Percentiles rank a stretch among this genome's conserved stretches.
Conservation (phyloP, 371 early-diverging fungal genomes). For the Mucor saturninus region DNA sequence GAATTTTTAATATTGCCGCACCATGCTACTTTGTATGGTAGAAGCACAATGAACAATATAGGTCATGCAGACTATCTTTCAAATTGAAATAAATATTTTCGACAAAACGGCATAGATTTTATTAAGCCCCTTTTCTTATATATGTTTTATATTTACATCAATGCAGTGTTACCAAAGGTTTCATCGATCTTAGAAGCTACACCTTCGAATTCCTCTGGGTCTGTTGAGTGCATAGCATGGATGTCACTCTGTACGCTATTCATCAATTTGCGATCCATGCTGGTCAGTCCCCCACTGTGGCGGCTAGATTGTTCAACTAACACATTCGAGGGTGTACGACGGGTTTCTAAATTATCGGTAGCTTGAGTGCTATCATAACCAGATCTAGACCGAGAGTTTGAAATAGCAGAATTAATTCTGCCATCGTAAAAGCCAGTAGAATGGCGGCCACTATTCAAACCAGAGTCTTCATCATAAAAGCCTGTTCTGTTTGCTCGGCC, state of each 20-base stretch:
- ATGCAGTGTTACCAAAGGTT: slow-evolving; percentile 29
- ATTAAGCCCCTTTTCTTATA: neutral
- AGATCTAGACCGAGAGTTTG: no score
- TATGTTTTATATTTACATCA: slow-evolving; percentile 5
- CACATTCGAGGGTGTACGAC: neutral
- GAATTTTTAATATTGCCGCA: no score
- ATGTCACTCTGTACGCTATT: slow-evolving; percentile 22
- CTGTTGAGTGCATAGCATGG: slow-evolving; percentile 24
- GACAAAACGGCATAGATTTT: neutral
- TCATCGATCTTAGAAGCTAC: slow-evolving; percentile 30
- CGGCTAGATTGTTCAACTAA: neutral
- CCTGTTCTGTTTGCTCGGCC: neutral
- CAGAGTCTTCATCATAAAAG: neutral
- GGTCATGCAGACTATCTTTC: no score
- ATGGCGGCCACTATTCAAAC: neutral
- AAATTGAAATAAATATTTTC: neutral
- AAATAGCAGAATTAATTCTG: no score
- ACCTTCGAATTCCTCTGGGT: slow-evolving; percentile 21
- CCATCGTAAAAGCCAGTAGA: no score
- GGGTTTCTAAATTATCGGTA: no score
- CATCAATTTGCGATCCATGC: slow-evolving; percentile 15
- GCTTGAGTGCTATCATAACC: neutral
- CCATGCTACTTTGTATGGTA: no score
- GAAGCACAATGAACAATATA: no score
- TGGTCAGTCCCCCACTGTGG: neutral